These are phyloP conservation scores for Pelagophyceae sp. DNA, from an alignment of 352 stramenopile genomes.

Conservation along the genomic window DNA sequence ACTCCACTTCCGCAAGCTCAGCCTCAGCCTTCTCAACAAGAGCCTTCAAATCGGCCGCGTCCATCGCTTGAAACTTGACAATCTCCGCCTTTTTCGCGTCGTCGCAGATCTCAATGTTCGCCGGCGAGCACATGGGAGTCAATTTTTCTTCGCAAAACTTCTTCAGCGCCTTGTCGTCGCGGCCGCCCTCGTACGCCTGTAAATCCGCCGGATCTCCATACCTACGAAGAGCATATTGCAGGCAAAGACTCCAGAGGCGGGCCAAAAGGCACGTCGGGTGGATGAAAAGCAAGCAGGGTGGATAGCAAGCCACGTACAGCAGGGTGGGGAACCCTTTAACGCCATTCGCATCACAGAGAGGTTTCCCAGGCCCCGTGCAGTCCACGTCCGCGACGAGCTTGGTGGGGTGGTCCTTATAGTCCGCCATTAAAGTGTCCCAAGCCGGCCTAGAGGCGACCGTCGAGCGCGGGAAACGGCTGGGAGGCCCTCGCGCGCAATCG, in stretches of 20 bases:
- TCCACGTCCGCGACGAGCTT: conserved; percentile 52
- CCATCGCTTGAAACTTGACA: conserved; percentile 44
- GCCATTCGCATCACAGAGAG: conserved; percentile 50
- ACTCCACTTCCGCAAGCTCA: conserved; percentile 46
- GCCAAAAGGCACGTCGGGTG: no score
- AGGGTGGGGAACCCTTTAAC: conserved; percentile 56
- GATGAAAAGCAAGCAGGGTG: no score
- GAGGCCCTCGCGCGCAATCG: neutral
- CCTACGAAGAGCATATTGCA: no score
- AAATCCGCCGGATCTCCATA: conserved; percentile 45
- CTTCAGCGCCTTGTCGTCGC: conserved; percentile 43
- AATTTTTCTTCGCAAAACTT: conserved; percentile 54
- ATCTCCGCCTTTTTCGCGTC: conserved; percentile 55
- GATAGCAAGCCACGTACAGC: no score
- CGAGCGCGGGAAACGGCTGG: neutral
- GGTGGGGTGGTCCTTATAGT: conserved; percentile 19
- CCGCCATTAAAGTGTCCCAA: neutral
- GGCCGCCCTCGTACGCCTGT: conserved; percentile 51
- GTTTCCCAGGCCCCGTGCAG: conserved; percentile 49
- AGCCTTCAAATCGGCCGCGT: conserved; percentile 36
- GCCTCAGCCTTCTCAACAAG: conserved; percentile 43
- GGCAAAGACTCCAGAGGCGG: no score
- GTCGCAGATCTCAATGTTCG: conserved; percentile 59
- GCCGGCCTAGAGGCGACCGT: neutral
- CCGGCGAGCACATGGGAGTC: conserved; percentile 40